Evolutionary conservation across 345 rosid genomes (phyloP), one percentile per base, ranked within the genome.

Genomic region (Balakata baccata): DNA sequence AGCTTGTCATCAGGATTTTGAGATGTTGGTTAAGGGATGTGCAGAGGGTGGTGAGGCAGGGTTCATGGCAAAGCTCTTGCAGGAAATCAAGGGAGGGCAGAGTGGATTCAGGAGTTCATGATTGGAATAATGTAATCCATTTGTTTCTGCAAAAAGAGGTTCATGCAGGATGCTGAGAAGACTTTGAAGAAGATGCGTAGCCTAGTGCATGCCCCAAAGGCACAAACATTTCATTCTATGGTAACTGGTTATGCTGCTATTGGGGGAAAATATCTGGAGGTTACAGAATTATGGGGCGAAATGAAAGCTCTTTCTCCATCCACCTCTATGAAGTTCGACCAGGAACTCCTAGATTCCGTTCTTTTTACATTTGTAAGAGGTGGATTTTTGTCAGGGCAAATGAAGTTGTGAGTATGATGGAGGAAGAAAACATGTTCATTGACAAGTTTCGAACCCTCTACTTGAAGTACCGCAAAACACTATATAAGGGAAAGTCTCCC

Each of bases 91-190:
- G 82, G 98, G 87, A 76, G 94, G 88, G 59, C 94, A 95, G 81
- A 68, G 75, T 83, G 69, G 91, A 95, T 72, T 78, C 86, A 7
- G 97, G 87, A 11, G 89, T 92, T 68, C 92, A 92, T 74, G 97
- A 90, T 62, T 92, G 98, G 98, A 95, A 92, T 82, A 92, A 86
- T 41, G 93, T 90, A 66, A 88, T 95, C 71, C 90, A 92, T 63
- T 95, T 95, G n/a, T 74, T 95, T 95, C 85, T 81, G 90, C 72
- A 92, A 88, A 82, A 95, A 90, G 85, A 86, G 97, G 80, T 79
- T 95, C 76, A 95, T 92, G 98, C 84, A 86, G 69, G 99, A 92
- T 77, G 99, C 99, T 3, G 99, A 90, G 79, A 92, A 89, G 83
- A 98, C 97, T 20, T 75, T 92, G 77, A 85, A 76, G 82, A 95